Evolutionary conservation across 352 stramenopile species (phyloP).

Genomic region (Globisporangium spiculum): DNA sequence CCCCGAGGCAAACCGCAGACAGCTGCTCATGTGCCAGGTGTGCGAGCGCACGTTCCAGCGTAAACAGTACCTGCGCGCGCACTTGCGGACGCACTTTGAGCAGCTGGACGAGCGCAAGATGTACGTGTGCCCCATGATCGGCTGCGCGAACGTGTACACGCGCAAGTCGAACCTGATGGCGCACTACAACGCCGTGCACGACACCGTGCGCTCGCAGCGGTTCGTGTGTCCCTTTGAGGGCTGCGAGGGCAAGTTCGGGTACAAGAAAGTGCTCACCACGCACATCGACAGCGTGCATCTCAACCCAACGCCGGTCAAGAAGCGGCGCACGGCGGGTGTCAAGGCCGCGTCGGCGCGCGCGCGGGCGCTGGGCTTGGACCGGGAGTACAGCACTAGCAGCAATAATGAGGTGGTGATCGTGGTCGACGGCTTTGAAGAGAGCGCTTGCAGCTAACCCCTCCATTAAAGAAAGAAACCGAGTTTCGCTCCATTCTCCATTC

Average conservation of each 20-base stretch:
- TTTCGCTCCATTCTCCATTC: background rate
- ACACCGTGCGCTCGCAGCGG: conserved; percentile 48
- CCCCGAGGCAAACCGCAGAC: conserved; percentile 2
- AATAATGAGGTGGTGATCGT: background rate
- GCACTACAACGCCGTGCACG: conserved; percentile 72
- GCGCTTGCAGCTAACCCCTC: background rate
- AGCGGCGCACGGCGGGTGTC: background rate
- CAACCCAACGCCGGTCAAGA: conserved; percentile 28
- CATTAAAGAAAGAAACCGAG: background rate
- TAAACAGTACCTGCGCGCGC: conserved; percentile 53
- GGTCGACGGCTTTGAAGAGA: background rate
- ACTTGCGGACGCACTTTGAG: conserved; percentile 64
- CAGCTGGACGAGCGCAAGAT: conserved; percentile 60
- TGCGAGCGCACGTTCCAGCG: conserved; percentile 49
- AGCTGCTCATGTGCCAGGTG: conserved; percentile 44
- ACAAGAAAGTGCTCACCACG: conserved; percentile 66
- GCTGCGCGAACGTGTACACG: conserved; percentile 66
- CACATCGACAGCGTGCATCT: conserved; percentile 69
- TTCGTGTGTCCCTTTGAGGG: conserved; percentile 61
- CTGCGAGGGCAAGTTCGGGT: conserved; percentile 64
- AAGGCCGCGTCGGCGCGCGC: background rate
- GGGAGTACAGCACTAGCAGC: background rate
- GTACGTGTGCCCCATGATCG: conserved; percentile 51
- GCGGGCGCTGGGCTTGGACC: background rate
- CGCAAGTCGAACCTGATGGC: conserved; percentile 70